Evolutionary conservation across 2,329 filamentous ascomycete species (phyloP).

Genomic region (Beauveria varroae): DNA sequence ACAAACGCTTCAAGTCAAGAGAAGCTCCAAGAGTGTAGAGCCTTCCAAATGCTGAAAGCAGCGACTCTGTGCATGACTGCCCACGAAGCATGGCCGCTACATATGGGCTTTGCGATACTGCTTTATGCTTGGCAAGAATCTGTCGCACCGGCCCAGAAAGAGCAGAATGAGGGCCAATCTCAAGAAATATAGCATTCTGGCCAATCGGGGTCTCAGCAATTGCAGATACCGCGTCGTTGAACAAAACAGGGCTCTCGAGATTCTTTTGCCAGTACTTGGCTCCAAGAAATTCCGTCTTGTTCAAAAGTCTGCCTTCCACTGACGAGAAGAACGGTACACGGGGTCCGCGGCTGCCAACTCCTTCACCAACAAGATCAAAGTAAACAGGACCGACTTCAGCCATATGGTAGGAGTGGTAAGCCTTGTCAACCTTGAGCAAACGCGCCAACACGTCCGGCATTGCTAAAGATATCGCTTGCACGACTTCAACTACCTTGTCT

Average conservation of each 20-base stretch:
- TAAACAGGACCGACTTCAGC: conserved; percentile 13
- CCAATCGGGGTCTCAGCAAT: not conserved
- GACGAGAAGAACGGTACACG: conserved; percentile 4
- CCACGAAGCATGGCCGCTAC: conserved; percentile 16
- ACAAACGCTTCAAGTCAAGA: not conserved
- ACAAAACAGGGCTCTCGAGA: conserved; percentile 19
- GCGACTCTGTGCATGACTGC: conserved; percentile 7
- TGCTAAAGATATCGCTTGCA: conserved; percentile 1
- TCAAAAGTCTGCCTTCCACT: not conserved
- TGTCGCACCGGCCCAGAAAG: conserved; percentile 20
- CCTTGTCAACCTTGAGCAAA: conserved; percentile 13
- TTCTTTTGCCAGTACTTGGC: conserved; percentile 20
- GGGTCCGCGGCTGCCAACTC: not conserved
- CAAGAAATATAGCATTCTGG: conserved; percentile 14
- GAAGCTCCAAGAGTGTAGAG: not conserved
- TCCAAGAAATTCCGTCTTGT: conserved; percentile 1
- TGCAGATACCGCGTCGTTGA: conserved; percentile 8
- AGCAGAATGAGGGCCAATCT: conserved; percentile 22
- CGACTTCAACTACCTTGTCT: conserved; percentile 18
- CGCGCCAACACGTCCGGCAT: conserved; percentile 16
- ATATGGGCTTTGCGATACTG: conserved; percentile 11
- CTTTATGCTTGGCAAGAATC: conserved; percentile 13
- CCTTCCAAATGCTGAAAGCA: conserved; percentile 11
- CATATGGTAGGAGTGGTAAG: conserved; percentile 27
- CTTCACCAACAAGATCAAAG: not conserved